phyloP scores from a whole-genome alignment of 1,284 basidiomycete species.

The Peniophora sp. region DNA sequence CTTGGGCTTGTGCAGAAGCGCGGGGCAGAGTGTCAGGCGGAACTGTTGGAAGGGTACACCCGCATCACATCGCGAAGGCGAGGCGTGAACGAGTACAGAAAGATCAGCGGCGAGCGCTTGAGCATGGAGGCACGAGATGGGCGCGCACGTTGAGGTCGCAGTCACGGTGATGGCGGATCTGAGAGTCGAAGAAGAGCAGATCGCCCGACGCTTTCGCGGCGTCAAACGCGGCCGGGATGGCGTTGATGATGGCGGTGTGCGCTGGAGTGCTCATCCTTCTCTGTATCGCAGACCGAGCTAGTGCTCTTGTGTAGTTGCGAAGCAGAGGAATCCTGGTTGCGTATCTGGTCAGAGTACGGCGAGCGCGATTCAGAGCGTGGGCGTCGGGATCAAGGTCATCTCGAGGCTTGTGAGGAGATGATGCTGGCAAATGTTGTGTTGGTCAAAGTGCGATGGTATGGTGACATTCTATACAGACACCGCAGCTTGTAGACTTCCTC shows the following conservation, averaged over 20 bases:
- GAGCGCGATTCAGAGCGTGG: too few species aligned
- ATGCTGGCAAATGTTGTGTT: too few species aligned
- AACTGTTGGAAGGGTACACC: constrained; percentile 65
- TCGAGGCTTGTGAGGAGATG: too few species aligned
- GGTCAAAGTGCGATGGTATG: too few species aligned
- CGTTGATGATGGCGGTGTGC: constrained; percentile 48
- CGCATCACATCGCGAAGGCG: background rate
- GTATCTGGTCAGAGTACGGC: too few species aligned
- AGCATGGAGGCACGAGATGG: background rate
- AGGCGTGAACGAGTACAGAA: background rate
- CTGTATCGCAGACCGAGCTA: background rate
- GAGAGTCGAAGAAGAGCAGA: constrained; percentile 72
- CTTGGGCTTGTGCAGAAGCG: constrained; percentile 68
- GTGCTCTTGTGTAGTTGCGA: background rate
- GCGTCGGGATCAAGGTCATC: too few species aligned
- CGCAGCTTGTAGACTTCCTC: too few species aligned
- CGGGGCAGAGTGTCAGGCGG: constrained; percentile 74
- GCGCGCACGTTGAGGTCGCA: constrained; percentile 50
- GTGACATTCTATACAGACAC: too few species aligned
- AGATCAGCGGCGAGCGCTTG: background rate
- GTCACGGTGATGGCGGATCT: constrained; percentile 50
- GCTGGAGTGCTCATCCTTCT: constrained; percentile 5
- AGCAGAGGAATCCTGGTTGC: background rate
- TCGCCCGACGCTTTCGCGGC: constrained; percentile 60
- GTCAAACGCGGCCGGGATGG: constrained; percentile 52